phyloP scores from a whole-genome alignment of 257 asterid genomes.

The Nicotiana noctiflora region DNA sequence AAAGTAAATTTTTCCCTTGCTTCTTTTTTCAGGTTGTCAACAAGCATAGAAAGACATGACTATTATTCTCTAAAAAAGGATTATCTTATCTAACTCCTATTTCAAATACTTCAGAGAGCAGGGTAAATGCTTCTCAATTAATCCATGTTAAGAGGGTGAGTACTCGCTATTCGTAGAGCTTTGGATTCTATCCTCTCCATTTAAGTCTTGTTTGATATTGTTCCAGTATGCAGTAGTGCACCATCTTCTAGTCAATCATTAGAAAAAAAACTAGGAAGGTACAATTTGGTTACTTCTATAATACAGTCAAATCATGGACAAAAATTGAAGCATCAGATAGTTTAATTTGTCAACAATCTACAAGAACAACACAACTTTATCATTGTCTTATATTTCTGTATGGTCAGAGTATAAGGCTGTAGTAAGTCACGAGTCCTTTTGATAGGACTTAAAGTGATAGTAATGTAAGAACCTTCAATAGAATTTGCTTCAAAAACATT shows the following conservation, averaged over 20 bases:
- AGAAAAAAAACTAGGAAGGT: neutral
- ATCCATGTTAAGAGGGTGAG: constrained; percentile 36
- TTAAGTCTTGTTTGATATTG: neutral
- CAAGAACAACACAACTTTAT: neutral
- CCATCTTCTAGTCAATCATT: neutral
- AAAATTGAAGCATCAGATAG: neutral
- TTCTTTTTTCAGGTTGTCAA: too few species aligned
- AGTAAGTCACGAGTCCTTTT: too few species aligned
- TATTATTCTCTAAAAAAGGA: neutral
- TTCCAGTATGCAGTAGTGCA: neutral
- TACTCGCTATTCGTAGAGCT: neutral
- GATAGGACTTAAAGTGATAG: too few species aligned
- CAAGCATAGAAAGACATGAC: neutral
- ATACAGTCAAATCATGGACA: neutral
- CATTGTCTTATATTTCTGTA: neutral
- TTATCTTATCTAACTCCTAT: neutral
- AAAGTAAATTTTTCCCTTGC: too few species aligned
- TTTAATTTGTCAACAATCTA: neutral
- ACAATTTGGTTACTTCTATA: neutral
- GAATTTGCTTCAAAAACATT: too few species aligned
- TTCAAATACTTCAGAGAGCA: constrained; percentile 21
- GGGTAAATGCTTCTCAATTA: constrained; percentile 22
- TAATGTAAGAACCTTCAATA: too few species aligned
- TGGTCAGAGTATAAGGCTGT: too few species aligned
- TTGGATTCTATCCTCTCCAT: neutral